These are phyloP conservation scores for Neospora caninum DNA, from an alignment of 169 alveolate species.

Conservation along the genomic window DNA sequence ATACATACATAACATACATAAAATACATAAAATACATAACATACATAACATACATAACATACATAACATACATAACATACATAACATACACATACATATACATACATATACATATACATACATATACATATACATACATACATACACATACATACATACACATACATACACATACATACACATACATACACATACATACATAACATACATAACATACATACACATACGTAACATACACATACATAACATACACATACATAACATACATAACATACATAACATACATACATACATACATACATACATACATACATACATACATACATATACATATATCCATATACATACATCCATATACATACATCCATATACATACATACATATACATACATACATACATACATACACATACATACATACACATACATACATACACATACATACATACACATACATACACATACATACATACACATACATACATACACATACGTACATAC, in stretches of 20 bases:
- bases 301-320: too few relatives aligned
- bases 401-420: too few relatives aligned
- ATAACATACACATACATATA: too few relatives aligned
- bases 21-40: too few relatives aligned
- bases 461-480: too few relatives aligned
- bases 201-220: background rate
- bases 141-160: background rate
- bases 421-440: too few relatives aligned
- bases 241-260: background rate
- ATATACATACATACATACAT: background rate
- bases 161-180: background rate
- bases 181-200: background rate
- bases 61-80: too few relatives aligned
- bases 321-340: background rate
- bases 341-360: background rate
- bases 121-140: background rate
- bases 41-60: too few relatives aligned
- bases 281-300: background rate
- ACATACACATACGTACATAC: too few relatives aligned
- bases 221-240: background rate
- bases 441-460: too few relatives aligned
- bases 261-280: background rate
- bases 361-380: background rate
- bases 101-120: too few relatives aligned
- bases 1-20: too few relatives aligned